A percentile compares a stretch with the other conserved stretches of the same genome.
phyloP scores from a whole-genome alignment of 2,329 filamentous ascomycete genomes.

The Epichloe amarillans region DNA sequence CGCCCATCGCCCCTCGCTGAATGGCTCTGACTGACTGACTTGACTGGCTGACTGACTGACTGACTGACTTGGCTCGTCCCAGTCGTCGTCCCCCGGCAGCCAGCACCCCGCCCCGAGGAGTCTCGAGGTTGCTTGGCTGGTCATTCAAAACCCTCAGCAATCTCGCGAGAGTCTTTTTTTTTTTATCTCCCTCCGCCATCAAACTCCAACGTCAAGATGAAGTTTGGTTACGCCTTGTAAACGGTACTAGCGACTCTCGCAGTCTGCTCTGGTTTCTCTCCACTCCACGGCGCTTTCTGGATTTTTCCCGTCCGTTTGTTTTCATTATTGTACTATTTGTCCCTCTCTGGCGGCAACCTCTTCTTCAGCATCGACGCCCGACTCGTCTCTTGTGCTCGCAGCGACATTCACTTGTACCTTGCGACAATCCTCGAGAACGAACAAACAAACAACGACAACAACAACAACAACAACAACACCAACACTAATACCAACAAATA shows the following conservation, averaged over 20 bases:
- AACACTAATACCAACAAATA: background rate
- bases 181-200: conserved; percentile 26
- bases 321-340: conserved; percentile 5
- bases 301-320: conserved; percentile 5
- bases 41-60: background rate
- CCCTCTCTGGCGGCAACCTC: background rate
- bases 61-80: background rate
- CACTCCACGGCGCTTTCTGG: conserved; percentile 23
- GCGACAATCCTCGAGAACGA: conserved; percentile 17
- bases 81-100: background rate
- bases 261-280: conserved; percentile 37
- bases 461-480: background rate
- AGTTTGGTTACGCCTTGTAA: conserved; percentile 39
- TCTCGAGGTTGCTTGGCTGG: background rate
- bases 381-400: conserved; percentile 15
- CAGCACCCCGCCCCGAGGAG: background rate
- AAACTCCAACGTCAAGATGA: conserved; percentile 39
- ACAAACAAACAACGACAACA: background rate
- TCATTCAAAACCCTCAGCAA: conserved; percentile 19
- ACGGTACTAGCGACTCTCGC: conserved; percentile 37
- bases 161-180: conserved; percentile 3
- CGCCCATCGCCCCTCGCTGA: background rate
- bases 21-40: too few relatives aligned
- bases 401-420: conserved; percentile 41
- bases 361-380: background rate